Evolutionary conservation across 2,329 filamentous ascomycete species (phyloP).

Genomic region (Penicillium sp.): DNA sequence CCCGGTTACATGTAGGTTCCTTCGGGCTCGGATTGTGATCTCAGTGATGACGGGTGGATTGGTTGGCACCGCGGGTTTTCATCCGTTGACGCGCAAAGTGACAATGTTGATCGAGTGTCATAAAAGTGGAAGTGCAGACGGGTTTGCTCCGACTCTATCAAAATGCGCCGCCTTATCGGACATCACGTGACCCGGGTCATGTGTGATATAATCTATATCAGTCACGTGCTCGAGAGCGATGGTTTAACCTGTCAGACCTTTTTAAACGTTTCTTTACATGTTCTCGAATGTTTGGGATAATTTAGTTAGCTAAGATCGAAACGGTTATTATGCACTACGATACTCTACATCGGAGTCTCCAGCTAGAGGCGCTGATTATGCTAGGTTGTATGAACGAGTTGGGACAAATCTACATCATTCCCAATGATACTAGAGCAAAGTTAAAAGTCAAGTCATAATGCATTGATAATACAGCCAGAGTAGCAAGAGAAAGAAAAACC

Average conservation of each 20-base stretch:
- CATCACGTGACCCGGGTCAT: background rate
- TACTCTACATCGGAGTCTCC: background rate
- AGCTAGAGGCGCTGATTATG: background rate
- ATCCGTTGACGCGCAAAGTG: background rate
- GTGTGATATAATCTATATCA: background rate
- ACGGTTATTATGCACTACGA: background rate
- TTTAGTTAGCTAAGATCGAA: accelerated
- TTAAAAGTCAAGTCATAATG: conserved; percentile 8
- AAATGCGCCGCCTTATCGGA: conserved; percentile 5
- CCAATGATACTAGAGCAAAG: background rate
- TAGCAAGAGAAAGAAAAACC: conserved; percentile 2
- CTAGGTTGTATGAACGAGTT: background rate
- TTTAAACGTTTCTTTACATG: background rate
- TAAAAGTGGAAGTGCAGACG: background rate
- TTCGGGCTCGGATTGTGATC: background rate
- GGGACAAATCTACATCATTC: background rate
- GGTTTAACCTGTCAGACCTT: background rate
- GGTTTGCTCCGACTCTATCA: background rate
- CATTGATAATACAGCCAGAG: conserved; percentile 8
- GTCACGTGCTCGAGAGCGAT: background rate
- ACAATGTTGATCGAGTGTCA: background rate
- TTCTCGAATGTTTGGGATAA: background rate
- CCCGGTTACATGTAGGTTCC: background rate
- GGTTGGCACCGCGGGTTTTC: background rate
- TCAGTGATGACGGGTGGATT: background rate